Evolutionary conservation across 192 early-diverging fungal species (phyloP).

Genomic region (Backusella tuberculispora): DNA sequence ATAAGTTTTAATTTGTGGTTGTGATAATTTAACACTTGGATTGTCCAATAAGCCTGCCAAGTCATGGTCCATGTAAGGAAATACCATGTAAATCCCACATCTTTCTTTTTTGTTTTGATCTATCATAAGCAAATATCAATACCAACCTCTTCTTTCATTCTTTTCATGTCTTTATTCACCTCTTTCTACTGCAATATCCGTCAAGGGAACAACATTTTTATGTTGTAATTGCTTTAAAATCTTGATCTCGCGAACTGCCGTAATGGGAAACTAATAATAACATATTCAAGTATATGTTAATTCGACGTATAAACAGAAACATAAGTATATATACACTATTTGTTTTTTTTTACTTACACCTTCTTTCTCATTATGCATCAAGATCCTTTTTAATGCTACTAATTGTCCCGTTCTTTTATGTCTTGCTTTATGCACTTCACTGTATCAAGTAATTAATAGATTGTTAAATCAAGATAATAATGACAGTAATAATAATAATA

Average conservation of each 20-base stretch:
- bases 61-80: constrained; percentile 99
- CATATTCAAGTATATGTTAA: background rate
- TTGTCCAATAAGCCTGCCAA: constrained; percentile 94
- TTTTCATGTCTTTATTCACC: constrained; percentile 39
- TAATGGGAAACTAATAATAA: constrained; percentile 76
- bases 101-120: constrained; percentile 32
- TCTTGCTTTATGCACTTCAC: constrained; percentile 88
- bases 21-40: constrained; percentile 62
- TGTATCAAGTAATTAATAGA: constrained; percentile 33
- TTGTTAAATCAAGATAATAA: background rate
- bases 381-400: constrained; percentile 91
- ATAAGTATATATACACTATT: background rate
- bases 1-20: constrained; percentile 88
- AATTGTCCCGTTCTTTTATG: constrained; percentile 67
- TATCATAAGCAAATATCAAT: background rate
- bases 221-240: constrained; percentile 87
- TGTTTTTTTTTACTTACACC: constrained; percentile 47
- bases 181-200: constrained; percentile 75
- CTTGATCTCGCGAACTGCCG: constrained; percentile 96
- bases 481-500: too few relatives aligned
- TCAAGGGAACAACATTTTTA: constrained; percentile 75
- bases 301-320: too few relatives aligned
- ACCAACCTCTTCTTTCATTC: background rate
- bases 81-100: constrained; percentile 92
- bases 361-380: constrained; percentile 96